Percentiles rank a stretch among this genome's conserved stretches.
Conservation (phyloP, 1,284 basidiomycete species). For the Apiotrichum siamense region DNA sequence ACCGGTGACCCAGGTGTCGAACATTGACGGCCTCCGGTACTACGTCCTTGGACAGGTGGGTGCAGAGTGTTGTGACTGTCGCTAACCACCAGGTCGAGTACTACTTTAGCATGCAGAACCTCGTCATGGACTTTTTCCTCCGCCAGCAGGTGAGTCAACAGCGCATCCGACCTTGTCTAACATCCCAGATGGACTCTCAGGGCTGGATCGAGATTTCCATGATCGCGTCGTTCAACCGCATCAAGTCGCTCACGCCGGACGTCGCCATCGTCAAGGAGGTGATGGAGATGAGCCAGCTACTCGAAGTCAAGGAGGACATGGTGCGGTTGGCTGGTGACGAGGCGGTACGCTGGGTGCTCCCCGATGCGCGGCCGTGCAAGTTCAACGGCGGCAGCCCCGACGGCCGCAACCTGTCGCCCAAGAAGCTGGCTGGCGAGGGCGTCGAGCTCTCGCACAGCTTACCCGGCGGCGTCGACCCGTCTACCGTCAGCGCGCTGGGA, state of each 20-base stretch:
- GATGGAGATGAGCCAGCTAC: constrained; percentile 59
- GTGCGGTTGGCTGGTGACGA: constrained; percentile 58
- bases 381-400: constrained; percentile 12
- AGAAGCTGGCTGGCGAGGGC: constrained; percentile 13
- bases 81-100: constrained; percentile 63
- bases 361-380: constrained; percentile 52
- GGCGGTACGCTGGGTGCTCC: constrained; percentile 68
- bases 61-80: no score
- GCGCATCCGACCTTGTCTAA: background rate
- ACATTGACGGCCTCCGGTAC: constrained; percentile 59
- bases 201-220: constrained; percentile 80
- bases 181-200: constrained; percentile 72
- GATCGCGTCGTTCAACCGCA: constrained; percentile 79
- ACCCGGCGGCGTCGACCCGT: constrained; percentile 4
- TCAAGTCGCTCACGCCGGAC: constrained; percentile 64
- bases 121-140: constrained; percentile 74
- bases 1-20: constrained; percentile 54
- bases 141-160: constrained; percentile 57
- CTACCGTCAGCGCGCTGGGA: constrained; percentile 7
- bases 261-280: constrained; percentile 63
- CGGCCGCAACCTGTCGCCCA: constrained; percentile 7
- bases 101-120: constrained; percentile 78
- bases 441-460: constrained; percentile 18
- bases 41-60: constrained; percentile 60
- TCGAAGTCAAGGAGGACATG: constrained; percentile 63